Base-by-base conservation (phyloP, 2,329 filamentous ascomycete genomes). In the Sphaerulina musiva region DNA sequence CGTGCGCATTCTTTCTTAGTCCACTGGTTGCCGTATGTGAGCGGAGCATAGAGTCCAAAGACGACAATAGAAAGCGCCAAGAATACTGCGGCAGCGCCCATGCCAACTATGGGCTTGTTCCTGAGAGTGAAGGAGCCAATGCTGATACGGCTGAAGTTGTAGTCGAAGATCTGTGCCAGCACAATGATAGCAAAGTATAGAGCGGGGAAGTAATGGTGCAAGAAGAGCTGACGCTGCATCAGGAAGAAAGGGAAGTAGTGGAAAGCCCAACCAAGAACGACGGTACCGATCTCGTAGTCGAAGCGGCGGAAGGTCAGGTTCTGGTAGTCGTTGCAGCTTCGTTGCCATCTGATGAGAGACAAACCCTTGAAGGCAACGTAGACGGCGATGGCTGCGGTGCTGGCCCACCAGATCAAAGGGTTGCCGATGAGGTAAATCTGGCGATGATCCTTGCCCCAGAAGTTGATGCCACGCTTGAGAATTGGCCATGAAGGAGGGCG, bases 191-290 rank as follows among this genome's bases (percentile, higher is more conserved):
- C 90, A 70, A 98, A 98, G 76, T 95, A 95, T 11, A 98, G 81
- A 2, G 93, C 93, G 0, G 93, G 93, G 73, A 98, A 93, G 73
- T 98, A 98, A 75, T 98, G 93, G 73, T 98, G 93, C 58, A 98
- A 78, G 80, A 98, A 98, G 36, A 98, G 84, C 74, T 98, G 93
- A 64, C 93, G 90, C 69, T 93, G 84, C 93, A 98, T 97, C 54
- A 98, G 81, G 76, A 84, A 98, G 77, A 98, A 98, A 9, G 93
- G 93, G 78, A 98, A 97, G 77, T 96, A 98, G 74, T 98, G 93
- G 72, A 98, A 86, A 46, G 88, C 89, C 93, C 93, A 98, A 62
- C 87, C 93, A 7, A 98, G 81, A 32, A 96, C 86, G 14, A 84
- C 89, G 50, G 84, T 89, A 58, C 93, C 93, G 56, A 97, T 83